A percentile compares a stretch with the other conserved stretches of the same genome.
phyloP scores from a whole-genome alignment of 148 eudicot genomes.

The Vaccinium corymbosum region DNA sequence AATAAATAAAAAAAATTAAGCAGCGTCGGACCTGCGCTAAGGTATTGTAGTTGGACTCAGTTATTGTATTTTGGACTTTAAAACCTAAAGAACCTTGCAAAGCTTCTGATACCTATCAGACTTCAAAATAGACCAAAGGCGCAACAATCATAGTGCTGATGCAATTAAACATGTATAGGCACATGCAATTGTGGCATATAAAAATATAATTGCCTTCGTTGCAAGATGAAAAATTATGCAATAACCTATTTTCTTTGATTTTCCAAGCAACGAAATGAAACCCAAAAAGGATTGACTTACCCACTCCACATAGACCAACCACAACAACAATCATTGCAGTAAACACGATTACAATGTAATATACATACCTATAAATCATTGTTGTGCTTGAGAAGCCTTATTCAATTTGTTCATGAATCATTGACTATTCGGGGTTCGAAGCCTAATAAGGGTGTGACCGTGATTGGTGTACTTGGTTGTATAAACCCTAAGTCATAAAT shows the following conservation, averaged over 20 bases:
- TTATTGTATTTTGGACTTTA: too few species aligned
- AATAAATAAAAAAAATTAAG: too few species aligned
- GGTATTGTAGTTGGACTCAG: too few species aligned
- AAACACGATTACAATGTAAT: neutral
- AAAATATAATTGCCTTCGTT: neutral
- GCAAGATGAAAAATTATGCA: neutral
- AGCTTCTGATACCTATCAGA: too few species aligned
- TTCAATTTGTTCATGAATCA: neutral
- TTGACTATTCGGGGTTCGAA: neutral
- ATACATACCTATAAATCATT: neutral
- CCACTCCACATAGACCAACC: neutral
- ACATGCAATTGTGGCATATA: neutral
- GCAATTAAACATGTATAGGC: too few species aligned
- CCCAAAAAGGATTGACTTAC: neutral
- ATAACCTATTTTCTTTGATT: neutral
- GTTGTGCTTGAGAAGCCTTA: neutral
- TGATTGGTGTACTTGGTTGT: too few species aligned
- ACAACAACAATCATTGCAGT: neutral
- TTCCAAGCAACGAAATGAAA: neutral
- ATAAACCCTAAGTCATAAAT: neutral
- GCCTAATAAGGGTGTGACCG: too few species aligned
- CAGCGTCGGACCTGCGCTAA: too few species aligned
- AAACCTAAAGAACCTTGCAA: too few species aligned
- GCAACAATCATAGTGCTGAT: neutral
- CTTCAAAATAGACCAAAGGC: neutral